Evolutionary conservation across 352 stramenopile genomes (phyloP).

Genomic region (Globisporangium apiculatum): DNA sequence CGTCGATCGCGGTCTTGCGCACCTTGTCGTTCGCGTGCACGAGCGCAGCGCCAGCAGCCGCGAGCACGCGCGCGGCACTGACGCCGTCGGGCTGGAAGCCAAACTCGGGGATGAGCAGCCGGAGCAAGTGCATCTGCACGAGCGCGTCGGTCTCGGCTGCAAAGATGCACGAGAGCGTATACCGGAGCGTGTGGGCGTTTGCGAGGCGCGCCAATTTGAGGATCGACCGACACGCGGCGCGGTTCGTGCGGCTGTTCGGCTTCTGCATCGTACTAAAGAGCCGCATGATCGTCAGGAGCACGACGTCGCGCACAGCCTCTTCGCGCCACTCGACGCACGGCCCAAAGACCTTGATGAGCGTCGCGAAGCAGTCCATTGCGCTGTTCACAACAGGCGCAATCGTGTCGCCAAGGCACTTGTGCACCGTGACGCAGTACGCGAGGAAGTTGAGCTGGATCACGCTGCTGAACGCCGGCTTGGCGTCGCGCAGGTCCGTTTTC

Average conservation of each 20-base stretch:
- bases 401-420: constrained; percentile 48
- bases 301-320: constrained; percentile 46
- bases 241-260: constrained; percentile 67
- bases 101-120: constrained; percentile 69
- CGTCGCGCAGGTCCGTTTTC: constrained; percentile 66
- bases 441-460: constrained; percentile 59
- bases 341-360: constrained; percentile 69
- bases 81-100: constrained; percentile 66
- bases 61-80: constrained; percentile 46
- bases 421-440: constrained; percentile 52
- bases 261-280: constrained; percentile 72
- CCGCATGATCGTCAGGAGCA: constrained; percentile 51
- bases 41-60: constrained; percentile 37
- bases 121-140: constrained; percentile 80
- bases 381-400: constrained; percentile 75
- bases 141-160: constrained; percentile 54
- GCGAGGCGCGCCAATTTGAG: constrained; percentile 66
- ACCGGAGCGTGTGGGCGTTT: constrained; percentile 60
- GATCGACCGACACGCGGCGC: constrained; percentile 62
- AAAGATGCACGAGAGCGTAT: constrained; percentile 70
- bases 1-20: constrained; percentile 63
- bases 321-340: constrained; percentile 72
- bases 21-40: constrained; percentile 63
- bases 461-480: constrained; percentile 48
- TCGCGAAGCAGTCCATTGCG: constrained; percentile 59